phyloP scores from a whole-genome alignment of 306 rosid genomes.

The Lotus japonicus region DNA sequence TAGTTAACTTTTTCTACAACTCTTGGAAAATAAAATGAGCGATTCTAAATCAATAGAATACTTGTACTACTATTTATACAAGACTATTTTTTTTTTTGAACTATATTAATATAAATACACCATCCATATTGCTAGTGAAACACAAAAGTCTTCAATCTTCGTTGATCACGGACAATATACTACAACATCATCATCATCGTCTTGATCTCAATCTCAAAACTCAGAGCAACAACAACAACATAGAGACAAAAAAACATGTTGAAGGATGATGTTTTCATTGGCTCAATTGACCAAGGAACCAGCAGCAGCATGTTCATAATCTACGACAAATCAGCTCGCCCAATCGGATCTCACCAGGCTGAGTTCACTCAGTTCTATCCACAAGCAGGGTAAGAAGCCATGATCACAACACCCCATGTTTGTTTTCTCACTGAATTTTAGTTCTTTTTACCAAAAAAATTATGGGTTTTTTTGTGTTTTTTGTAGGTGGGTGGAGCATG shows the following conservation, averaged over 20 bases:
- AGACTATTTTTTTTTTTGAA: no score
- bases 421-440: neutral
- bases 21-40: no score
- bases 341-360: constrained; percentile 68
- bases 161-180: neutral
- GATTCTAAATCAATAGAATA: no score
- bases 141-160: no score
- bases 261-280: constrained; percentile 41
- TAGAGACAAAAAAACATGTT: constrained; percentile 21
- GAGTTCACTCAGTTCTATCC: constrained; percentile 91
- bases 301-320: constrained; percentile 80
- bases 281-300: constrained; percentile 86
- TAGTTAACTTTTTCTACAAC: no score
- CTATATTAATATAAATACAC: neutral
- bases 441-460: neutral
- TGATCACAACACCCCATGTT: neutral
- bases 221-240: no score
- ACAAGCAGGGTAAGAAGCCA: constrained; percentile 50
- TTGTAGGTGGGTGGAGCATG: constrained; percentile 90
- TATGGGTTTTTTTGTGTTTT: neutral
- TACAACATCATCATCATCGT: no score
- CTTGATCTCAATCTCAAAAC: no score
- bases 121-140: neutral
- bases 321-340: constrained; percentile 40
- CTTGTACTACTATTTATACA: no score